These are phyloP conservation scores for Lactarius vividus DNA, from an alignment of 768 basidiomycete genomes.

Conservation along the genomic window DNA sequence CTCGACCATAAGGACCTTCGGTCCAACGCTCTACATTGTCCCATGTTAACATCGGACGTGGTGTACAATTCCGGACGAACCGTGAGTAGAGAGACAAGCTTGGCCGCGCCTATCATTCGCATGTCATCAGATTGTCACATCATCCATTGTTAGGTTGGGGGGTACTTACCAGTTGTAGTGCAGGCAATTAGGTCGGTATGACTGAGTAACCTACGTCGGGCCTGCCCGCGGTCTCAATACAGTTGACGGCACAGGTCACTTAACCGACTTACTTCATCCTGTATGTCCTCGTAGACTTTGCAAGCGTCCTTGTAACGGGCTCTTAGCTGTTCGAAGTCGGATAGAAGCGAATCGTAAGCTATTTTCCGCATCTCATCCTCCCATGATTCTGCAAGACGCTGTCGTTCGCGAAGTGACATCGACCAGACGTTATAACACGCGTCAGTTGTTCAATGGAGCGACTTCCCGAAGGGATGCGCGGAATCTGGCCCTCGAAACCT, in stretches of 20 bases:
- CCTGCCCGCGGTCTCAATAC: conserved; percentile 38
- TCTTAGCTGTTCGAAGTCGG: conserved; percentile 46
- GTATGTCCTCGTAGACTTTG: conserved; percentile 38
- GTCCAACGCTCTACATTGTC: conserved; percentile 48
- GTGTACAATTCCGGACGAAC: conserved; percentile 35
- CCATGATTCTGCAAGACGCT: conserved; percentile 47
- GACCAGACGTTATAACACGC: conserved; percentile 53
- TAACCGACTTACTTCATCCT: conserved; percentile 48
- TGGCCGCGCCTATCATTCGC: conserved; percentile 56
- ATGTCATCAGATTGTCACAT: background rate
- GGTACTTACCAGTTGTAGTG: conserved; percentile 64
- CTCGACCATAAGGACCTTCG: conserved; percentile 67
- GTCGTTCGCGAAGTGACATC: conserved; percentile 52
- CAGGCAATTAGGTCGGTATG: conserved; percentile 66
- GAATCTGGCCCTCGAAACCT: conserved; percentile 37
- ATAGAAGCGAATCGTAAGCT: conserved; percentile 34
- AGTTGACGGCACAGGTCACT: background rate
- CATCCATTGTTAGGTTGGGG: background rate
- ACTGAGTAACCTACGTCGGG: conserved; percentile 51
- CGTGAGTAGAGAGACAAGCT: conserved; percentile 54
- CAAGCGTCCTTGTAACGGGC: conserved; percentile 42
- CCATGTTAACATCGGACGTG: background rate
- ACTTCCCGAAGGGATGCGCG: conserved; percentile 37
- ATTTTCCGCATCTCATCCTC: conserved; percentile 39
- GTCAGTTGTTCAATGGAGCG: conserved; percentile 44